Percentiles rank a stretch among this genome's conserved stretches.
These are phyloP conservation scores for Wickerhamiella alocasiicola DNA, from an alignment of 805 yeast genomes.

Conservation along the genomic window DNA sequence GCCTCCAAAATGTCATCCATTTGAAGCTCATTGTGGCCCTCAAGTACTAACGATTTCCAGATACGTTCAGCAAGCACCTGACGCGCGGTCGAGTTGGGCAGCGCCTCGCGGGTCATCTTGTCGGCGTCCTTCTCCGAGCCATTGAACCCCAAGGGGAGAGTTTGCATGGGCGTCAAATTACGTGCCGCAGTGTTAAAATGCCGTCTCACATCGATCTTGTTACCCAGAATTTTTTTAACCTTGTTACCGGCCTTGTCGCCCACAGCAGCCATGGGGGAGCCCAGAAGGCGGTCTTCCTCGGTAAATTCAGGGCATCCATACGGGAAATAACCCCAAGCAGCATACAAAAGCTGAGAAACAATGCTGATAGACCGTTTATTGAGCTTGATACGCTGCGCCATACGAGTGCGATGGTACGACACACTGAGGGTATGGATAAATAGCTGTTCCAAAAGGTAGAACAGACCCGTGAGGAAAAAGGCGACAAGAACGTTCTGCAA, in stretches of 20 bases:
- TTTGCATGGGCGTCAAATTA: not conserved
- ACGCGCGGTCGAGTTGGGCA: constrained; percentile 22
- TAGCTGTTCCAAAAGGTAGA: constrained; percentile 28
- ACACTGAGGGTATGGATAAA: constrained; percentile 30
- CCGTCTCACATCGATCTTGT: constrained; percentile 4
- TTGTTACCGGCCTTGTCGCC: constrained; percentile 8
- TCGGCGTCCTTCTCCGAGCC: constrained; percentile 13
- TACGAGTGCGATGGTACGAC: constrained; percentile 30
- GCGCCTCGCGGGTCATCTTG: constrained; percentile 26
- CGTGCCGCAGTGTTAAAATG: not conserved
- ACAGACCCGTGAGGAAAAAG: constrained; percentile 27
- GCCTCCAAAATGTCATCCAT: constrained; percentile 27
- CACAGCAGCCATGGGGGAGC: constrained; percentile 17
- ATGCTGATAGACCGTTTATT: constrained; percentile 26
- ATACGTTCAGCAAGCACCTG: constrained; percentile 29
- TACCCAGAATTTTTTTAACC: constrained; percentile 6
- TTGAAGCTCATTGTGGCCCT: constrained; percentile 26
- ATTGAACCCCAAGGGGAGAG: constrained; percentile 4
- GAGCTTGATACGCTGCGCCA: constrained; percentile 28
- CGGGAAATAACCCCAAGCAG: constrained; percentile 28
- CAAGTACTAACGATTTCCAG: constrained; percentile 32
- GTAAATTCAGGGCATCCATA: constrained; percentile 26
- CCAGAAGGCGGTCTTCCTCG: constrained; percentile 27
- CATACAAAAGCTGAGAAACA: constrained; percentile 24
- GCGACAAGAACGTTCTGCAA: constrained; percentile 29